phyloP scores from a whole-genome alignment of 1,284 basidiomycete genomes.

The Dichomitus squalens region DNA sequence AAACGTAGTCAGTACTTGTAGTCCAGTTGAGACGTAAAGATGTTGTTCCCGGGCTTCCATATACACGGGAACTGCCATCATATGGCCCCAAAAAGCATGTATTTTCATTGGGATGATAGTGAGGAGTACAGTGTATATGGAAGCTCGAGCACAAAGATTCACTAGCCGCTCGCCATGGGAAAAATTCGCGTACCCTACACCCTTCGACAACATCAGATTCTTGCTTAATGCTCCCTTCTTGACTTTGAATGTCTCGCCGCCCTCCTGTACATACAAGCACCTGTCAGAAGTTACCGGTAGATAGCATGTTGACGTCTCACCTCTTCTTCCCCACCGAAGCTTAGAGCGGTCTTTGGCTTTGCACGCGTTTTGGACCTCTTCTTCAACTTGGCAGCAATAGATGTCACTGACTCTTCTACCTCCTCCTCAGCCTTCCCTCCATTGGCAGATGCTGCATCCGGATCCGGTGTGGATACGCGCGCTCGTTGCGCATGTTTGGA shows the following conservation, averaged over 20 bases:
- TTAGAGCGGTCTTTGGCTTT: slow-evolving; percentile 69
- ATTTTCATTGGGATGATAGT: slow-evolving; percentile 6
- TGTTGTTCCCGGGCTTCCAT: slow-evolving; percentile 16
- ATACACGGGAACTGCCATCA: background rate
- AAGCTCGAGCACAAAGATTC: slow-evolving; percentile 14
- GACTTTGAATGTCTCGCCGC: slow-evolving; percentile 67
- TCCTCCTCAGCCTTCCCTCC: slow-evolving; percentile 34
- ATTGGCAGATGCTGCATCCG: slow-evolving; percentile 37
- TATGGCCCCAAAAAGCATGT: background rate
- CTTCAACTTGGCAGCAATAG: slow-evolving; percentile 66
- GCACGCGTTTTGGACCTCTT: slow-evolving; percentile 52
- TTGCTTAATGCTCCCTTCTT: slow-evolving; percentile 77
- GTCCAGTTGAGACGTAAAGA: too few species aligned
- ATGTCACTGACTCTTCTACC: slow-evolving; percentile 49
- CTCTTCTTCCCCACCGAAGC: slow-evolving; percentile 84
- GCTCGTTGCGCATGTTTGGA: slow-evolving; percentile 54
- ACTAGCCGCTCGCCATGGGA: background rate
- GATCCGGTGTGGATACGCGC: slow-evolving; percentile 34
- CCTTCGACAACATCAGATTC: slow-evolving; percentile 58
- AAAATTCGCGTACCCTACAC: slow-evolving; percentile 35
- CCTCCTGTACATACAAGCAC: slow-evolving; percentile 42
- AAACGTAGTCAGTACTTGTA: slow-evolving; percentile 17
- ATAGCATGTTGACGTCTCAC: slow-evolving; percentile 44
- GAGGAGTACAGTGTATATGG: slow-evolving; percentile 18
- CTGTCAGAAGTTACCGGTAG: slow-evolving; percentile 27